Percentiles rank a stretch among this genome's conserved stretches.
phyloP scores from a whole-genome alignment of 805 yeast genomes.

The Ogataea glucozyma region DNA sequence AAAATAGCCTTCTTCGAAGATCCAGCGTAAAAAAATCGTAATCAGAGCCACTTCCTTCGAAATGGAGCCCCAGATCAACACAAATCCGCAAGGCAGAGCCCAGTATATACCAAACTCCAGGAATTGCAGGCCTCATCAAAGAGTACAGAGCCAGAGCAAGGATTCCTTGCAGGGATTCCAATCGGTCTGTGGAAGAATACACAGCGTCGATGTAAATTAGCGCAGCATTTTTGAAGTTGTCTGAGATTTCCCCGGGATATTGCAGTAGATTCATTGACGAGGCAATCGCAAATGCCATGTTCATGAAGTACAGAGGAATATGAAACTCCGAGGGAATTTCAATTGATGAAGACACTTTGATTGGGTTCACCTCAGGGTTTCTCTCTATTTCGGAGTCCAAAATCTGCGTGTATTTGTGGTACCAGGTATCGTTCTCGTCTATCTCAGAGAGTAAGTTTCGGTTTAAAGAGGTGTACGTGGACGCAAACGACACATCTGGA shows the following conservation, averaged over 20 bases:
- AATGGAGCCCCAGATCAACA: slow-evolving; percentile 83
- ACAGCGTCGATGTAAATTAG: slow-evolving; percentile 57
- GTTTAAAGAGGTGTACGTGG: slow-evolving; percentile 52
- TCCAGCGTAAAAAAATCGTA: slow-evolving; percentile 62
- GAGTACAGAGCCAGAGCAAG: slow-evolving; percentile 69
- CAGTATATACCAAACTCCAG: slow-evolving; percentile 90
- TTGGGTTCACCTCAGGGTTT: slow-evolving; percentile 32
- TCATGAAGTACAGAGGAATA: slow-evolving; percentile 66
- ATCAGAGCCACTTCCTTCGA: slow-evolving; percentile 46
- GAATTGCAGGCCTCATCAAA: slow-evolving; percentile 83
- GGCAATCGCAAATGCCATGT: slow-evolving; percentile 78
- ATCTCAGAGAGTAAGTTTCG: slow-evolving; percentile 30
- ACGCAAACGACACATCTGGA: slow-evolving; percentile 54
- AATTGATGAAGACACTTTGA: slow-evolving; percentile 38
- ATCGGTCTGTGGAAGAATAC: slow-evolving; percentile 55
- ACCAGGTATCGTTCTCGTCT: slow-evolving; percentile 47
- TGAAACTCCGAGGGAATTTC: slow-evolving; percentile 49
- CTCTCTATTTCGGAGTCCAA: slow-evolving; percentile 32
- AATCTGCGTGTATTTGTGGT: slow-evolving; percentile 40
- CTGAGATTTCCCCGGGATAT: slow-evolving; percentile 65
- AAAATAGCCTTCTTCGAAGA: slow-evolving; percentile 72
- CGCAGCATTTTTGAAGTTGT: slow-evolving; percentile 70
- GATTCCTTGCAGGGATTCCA: slow-evolving; percentile 74
- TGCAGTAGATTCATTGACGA: slow-evolving; percentile 71
- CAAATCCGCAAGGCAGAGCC: slow-evolving; percentile 80